Percentiles rank a stretch among this genome's conserved stretches.
Conservation (phyloP, 2,329 filamentous ascomycete species). For the Botrytis fragariae region DNA sequence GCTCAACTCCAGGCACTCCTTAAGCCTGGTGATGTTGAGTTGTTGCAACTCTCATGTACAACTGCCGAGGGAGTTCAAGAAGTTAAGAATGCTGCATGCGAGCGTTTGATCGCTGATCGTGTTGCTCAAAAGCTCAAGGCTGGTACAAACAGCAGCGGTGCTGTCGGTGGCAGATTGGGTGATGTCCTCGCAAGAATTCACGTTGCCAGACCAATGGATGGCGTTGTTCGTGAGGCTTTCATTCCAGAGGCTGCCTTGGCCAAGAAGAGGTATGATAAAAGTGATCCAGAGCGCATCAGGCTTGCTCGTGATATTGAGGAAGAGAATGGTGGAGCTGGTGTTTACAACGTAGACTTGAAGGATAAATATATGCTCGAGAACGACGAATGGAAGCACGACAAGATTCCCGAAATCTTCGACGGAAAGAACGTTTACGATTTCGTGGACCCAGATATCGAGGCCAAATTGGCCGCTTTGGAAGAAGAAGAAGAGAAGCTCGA, state of each 20-base stretch:
- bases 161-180: slow-evolving; percentile 75
- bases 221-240: slow-evolving; percentile 73
- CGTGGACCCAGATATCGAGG: slow-evolving; percentile 93
- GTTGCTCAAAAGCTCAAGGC: slow-evolving; percentile 96
- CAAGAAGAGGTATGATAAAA: slow-evolving; percentile 85
- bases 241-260: slow-evolving; percentile 83
- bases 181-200: slow-evolving; percentile 94
- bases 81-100: slow-evolving; percentile 92
- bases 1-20: slow-evolving; percentile 75
- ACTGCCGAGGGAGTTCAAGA: slow-evolving; percentile 91
- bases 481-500: slow-evolving; percentile 94
- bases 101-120: slow-evolving; percentile 86
- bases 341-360: slow-evolving; percentile 91
- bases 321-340: slow-evolving; percentile 90
- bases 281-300: slow-evolving; percentile 77
- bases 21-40: slow-evolving; percentile 85
- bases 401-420: slow-evolving; percentile 88
- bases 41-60: slow-evolving; percentile 91
- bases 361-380: slow-evolving; percentile 85
- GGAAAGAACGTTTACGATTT: slow-evolving; percentile 98
- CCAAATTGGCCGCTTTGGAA: slow-evolving; percentile 86
- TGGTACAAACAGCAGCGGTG: slow-evolving; percentile 72
- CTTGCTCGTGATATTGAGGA: slow-evolving; percentile 86
- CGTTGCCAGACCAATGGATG: slow-evolving; percentile 89
- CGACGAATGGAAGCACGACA: slow-evolving; percentile 93